A percentile compares a stretch with the other conserved stretches of the same genome.
phyloP scores from a whole-genome alignment of 2,329 filamentous ascomycete species.

The Aureobasidium sp. region DNA sequence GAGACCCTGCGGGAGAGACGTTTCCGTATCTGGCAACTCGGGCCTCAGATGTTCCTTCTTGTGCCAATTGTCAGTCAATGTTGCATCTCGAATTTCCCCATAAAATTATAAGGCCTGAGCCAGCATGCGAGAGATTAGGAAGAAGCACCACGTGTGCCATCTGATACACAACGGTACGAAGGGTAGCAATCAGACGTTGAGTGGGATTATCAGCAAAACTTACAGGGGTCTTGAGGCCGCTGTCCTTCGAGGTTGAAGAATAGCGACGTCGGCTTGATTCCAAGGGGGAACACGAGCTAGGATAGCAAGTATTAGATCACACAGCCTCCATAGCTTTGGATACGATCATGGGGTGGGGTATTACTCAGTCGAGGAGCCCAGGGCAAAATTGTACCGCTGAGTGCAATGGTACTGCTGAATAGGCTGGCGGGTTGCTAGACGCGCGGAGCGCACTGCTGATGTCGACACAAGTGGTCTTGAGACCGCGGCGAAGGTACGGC shows the following conservation, averaged over 20 bases:
- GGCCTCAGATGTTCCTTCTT: neutral
- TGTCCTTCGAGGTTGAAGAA: neutral
- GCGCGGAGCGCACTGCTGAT: neutral
- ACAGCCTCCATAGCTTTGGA: neutral
- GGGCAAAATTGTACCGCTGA: neutral
- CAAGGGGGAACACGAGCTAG: neutral
- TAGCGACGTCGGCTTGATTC: neutral
- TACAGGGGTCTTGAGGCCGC: neutral
- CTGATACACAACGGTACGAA: neutral
- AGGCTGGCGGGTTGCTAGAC: neutral
- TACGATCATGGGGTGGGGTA: neutral
- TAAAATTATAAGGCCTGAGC: no score
- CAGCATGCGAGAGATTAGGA: neutral
- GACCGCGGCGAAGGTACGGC: neutral
- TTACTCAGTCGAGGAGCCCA: neutral
- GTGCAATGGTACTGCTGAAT: neutral
- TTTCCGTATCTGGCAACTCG: neutral
- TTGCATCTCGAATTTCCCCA: neutral
- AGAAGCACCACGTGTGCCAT: neutral
- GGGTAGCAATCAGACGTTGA: neutral
- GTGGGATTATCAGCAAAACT: neutral
- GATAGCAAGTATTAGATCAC: neutral
- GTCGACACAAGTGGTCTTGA: neutral
- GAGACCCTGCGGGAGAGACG: conserved; percentile 18
- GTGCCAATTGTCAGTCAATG: neutral